Conservation (phyloP, 805 yeast species). For the Starmerella potacharoeniae region DNA sequence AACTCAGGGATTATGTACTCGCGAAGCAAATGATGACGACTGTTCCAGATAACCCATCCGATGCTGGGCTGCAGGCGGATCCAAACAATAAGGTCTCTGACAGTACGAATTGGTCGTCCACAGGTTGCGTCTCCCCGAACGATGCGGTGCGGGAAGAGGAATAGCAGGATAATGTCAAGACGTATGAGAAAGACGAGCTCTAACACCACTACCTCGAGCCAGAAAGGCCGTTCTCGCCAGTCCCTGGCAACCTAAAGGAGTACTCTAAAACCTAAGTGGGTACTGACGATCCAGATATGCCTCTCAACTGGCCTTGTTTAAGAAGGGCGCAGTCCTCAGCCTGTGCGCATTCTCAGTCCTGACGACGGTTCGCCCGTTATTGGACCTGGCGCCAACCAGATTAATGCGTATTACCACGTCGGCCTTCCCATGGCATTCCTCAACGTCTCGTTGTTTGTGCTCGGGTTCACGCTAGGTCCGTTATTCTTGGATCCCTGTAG, state of each 20-base stretch:
- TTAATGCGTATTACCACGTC: slow-evolving; percentile 45
- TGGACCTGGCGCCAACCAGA: slow-evolving; percentile 40
- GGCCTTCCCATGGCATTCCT: slow-evolving; percentile 58
- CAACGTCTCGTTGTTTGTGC: slow-evolving; percentile 65
- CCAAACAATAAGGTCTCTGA: too few relatives aligned
- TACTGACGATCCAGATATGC: slow-evolving; percentile 40
- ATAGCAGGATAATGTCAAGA: too few relatives aligned
- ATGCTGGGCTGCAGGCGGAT: too few relatives aligned
- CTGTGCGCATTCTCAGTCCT: slow-evolving; percentile 52
- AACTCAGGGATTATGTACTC: too few relatives aligned
- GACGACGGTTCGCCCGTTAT: slow-evolving; percentile 47
- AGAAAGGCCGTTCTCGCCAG: not conserved
- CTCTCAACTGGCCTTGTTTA: slow-evolving; percentile 38
- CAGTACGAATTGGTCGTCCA: too few relatives aligned
- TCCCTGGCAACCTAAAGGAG: slow-evolving; percentile 6
- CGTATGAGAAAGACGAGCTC: not conserved
- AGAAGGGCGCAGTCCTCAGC: not conserved
- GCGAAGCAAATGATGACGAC: too few relatives aligned
- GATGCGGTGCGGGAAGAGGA: too few relatives aligned
- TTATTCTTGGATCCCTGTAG: slow-evolving; percentile 78
- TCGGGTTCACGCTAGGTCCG: slow-evolving; percentile 90
- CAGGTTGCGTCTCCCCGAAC: too few relatives aligned
- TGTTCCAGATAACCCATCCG: too few relatives aligned
- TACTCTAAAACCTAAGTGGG: slow-evolving; percentile 19
- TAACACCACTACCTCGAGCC: not conserved